phyloP scores from a whole-genome alignment of 768 basidiomycete species.

The Termitomyces sp. region DNA sequence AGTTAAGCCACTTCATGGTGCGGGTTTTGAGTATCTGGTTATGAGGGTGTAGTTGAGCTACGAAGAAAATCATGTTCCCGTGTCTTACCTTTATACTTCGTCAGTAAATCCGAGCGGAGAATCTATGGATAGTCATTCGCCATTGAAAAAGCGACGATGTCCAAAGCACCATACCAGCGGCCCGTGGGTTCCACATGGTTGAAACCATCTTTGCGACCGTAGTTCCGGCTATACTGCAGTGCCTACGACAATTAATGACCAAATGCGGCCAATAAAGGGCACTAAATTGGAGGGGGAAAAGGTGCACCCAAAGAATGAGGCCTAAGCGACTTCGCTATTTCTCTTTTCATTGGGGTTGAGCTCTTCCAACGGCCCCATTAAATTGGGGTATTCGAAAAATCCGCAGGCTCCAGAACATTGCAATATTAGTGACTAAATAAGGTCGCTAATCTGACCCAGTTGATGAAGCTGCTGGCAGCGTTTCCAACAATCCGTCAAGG shows the following conservation, averaged over 20 bases:
- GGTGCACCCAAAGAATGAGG: not conserved
- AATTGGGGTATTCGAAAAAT: not conserved
- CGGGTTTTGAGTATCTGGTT: not conserved
- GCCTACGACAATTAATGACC: not conserved
- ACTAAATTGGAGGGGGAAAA: not conserved
- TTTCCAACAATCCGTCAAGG: not conserved
- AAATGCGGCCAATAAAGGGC: not conserved
- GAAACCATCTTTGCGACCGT: not conserved
- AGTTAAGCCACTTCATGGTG: constrained; percentile 22
- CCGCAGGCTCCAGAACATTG: not conserved
- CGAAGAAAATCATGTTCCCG: not conserved
- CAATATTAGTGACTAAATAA: not conserved
- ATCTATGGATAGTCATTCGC: not conserved
- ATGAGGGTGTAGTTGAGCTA: not conserved
- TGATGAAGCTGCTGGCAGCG: not conserved
- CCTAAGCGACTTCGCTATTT: not conserved
- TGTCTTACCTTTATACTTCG: not conserved
- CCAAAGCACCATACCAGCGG: constrained; percentile 4
- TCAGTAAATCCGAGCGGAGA: not conserved
- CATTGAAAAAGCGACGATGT: not conserved
- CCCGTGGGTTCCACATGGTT: constrained; percentile 11
- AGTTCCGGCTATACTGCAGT: not conserved
- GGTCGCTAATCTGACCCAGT: not conserved
- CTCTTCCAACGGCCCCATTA: not conserved
- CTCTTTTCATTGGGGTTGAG: not conserved